Base-by-base conservation (phyloP, 164 flowering plant species). In the Malania oleifera region DNA sequence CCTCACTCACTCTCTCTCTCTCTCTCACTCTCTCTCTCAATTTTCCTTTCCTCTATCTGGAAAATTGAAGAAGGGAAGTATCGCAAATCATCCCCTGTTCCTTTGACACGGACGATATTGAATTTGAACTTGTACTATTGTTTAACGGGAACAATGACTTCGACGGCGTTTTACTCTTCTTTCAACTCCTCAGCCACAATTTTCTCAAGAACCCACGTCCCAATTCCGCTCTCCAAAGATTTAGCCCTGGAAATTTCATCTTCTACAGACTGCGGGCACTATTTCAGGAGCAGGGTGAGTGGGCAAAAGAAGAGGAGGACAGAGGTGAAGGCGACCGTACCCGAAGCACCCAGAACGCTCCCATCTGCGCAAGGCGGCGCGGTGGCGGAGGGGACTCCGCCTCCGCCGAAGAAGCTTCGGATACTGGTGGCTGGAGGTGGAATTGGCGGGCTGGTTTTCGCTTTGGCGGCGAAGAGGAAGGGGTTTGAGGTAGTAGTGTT, bases 401-500 rank as follows among this genome's bases (percentile, higher is more conserved):
- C 24, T n/a, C 40, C 58, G 11, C 3, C 39, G 22, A 83, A 73
- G 80, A 86, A 81, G 66, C 61, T 82, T 26, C 75, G 77, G 61
- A 44, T 95, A 9, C 75, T 95, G 41, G 80, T 95, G 28, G 99
- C 99, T 18, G 99, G 99, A 0, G 99, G 96, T 28, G 99, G 99
- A 56, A 95, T 95, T 34, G 97, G 99, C 2, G 99, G 97, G 43
- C 60, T 95, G 62, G 97, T 95, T 18, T 77, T 90, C 10, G 97
- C 97, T 0, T 54, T 93, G 70, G 98, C 97, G 10, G 96, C 96
- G 3, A 86, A 80, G 73, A 80, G 61, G 61, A 87, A 80, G 45
- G 98, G 97, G 28, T 90, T 93, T 70, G 95, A 90, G 23, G 98
- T 93, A 35, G 26, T 85, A 70, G 99, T 95, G 57, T 86, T 95